Conservation (phyloP, 805 yeast species). For the Barnettozyma botsteinii region DNA sequence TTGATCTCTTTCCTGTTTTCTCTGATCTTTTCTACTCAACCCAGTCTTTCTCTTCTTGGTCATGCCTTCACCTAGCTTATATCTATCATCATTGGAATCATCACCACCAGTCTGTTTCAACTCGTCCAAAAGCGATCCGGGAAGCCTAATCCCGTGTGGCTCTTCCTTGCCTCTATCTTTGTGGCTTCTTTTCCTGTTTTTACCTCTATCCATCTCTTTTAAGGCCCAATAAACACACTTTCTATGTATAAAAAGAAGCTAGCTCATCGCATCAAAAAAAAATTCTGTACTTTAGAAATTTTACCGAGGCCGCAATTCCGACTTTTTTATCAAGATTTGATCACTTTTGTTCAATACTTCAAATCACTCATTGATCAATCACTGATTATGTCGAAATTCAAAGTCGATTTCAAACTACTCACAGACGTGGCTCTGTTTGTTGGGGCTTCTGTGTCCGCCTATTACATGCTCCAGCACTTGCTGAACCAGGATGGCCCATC, state of each 20-base stretch:
- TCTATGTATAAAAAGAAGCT: background rate
- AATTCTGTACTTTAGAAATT: background rate
- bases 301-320: no score
- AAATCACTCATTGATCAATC: background rate
- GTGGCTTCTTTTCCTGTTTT: slow-evolving; percentile 9
- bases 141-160: slow-evolving; percentile 46
- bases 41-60: slow-evolving; percentile 30
- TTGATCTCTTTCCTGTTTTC: slow-evolving; percentile 34
- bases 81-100: slow-evolving; percentile 31
- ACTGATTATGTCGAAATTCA: slow-evolving; percentile 18
- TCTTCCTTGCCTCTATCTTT: slow-evolving; percentile 11
- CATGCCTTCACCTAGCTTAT: slow-evolving; percentile 23
- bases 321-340: no score
- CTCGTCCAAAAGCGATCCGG: slow-evolving; percentile 50
- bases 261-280: slow-evolving; percentile 12
- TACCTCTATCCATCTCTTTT: background rate
- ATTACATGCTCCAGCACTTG: slow-evolving; percentile 48
- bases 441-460: slow-evolving; percentile 67
- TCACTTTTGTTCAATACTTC: no score
- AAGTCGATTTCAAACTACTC: slow-evolving; percentile 33
- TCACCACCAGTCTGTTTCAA: slow-evolving; percentile 29
- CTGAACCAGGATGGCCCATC: slow-evolving; percentile 39
- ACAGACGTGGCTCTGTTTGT: slow-evolving; percentile 45
- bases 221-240: background rate
- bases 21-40: slow-evolving; percentile 35